Conservation (phyloP, 257 asterid species). For the Solanum tarapatanum region DNA sequence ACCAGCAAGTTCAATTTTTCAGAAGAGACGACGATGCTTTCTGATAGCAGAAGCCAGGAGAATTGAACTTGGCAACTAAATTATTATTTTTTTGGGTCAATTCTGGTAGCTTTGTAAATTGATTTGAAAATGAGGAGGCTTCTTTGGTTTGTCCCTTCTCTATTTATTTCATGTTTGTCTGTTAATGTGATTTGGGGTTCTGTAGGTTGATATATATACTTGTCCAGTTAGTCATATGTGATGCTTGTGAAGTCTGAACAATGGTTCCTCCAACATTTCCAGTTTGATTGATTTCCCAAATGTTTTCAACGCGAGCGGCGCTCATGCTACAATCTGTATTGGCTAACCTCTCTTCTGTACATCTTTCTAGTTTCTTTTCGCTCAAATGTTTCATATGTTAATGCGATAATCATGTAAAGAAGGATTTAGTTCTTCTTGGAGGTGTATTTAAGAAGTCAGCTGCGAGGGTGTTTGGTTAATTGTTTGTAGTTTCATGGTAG, state of each 20-base stretch:
- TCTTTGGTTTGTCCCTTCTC: background rate
- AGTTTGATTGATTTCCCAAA: background rate
- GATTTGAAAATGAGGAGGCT: background rate
- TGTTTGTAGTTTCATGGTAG: background rate
- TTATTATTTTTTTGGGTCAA: background rate
- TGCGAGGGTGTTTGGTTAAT: background rate
- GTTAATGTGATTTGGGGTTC: background rate
- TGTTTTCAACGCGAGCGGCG: background rate
- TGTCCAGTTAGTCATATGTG: background rate
- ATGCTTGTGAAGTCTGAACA: background rate
- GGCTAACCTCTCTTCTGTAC: background rate
- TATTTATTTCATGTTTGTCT: background rate
- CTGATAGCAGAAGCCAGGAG: constrained; percentile 11
- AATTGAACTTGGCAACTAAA: background rate
- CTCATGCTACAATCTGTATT: background rate
- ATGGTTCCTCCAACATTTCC: background rate
- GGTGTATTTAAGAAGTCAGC: background rate
- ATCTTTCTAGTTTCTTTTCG: background rate
- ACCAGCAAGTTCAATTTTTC: constrained; percentile 43
- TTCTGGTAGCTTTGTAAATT: constrained; percentile 1
- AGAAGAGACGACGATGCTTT: constrained; percentile 10
- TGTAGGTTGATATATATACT: background rate
- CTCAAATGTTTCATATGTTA: background rate
- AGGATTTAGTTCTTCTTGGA: background rate
- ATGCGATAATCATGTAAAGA: background rate